Evolutionary conservation across 495 filamentous ascomycete species (phyloP), one percentile per base, ranked within the genome.

Genomic region (Tirmania nivea): DNA sequence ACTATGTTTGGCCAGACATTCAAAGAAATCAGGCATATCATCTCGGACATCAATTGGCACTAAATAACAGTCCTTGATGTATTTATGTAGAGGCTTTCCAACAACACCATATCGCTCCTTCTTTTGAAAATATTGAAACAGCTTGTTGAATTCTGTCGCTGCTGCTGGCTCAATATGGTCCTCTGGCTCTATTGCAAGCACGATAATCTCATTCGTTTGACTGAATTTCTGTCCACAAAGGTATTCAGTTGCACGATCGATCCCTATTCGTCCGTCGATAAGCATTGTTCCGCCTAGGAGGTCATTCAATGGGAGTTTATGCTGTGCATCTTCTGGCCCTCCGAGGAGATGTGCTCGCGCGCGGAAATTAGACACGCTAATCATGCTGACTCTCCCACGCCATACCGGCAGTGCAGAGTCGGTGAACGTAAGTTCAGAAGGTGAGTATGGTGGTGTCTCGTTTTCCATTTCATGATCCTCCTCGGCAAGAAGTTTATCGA

Each of bases 371-470:
- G 80, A 80, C 37, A 92, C 74, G 12, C 77, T 73, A 52, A 74
- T 75, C 88, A 94, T 93, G 21, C 72, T 66, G 19, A 95, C 64
- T 37, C 70, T 79, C 36, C 90, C 90, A 53, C 76, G 79, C 90
- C 90, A 97, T 48, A 86, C 71, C 21, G 74, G 69, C 35, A 71
- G 62, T 2, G 69, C 70, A 14, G 73, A 69, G 55, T 89, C 84
- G 25, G 78, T 74, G 10, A 75, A 68, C 54, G 78, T 59, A 37
- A 55, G 78, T 36, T 84, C 79, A 49, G 78, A 75, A 0, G 88
- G 88, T 2, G 85, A 92, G 66, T 94, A 94, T 6, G 83, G 80
- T 7, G 84, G 83, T 9, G 86, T 89, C 17, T 88, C 81, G 25
- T 76, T 77, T n/a, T 77, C 74, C 16, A 25, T 20, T 34, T 52